Base-by-base conservation (phyloP, 176 grass and related monocot species). In the Eragrostis curvula region DNA sequence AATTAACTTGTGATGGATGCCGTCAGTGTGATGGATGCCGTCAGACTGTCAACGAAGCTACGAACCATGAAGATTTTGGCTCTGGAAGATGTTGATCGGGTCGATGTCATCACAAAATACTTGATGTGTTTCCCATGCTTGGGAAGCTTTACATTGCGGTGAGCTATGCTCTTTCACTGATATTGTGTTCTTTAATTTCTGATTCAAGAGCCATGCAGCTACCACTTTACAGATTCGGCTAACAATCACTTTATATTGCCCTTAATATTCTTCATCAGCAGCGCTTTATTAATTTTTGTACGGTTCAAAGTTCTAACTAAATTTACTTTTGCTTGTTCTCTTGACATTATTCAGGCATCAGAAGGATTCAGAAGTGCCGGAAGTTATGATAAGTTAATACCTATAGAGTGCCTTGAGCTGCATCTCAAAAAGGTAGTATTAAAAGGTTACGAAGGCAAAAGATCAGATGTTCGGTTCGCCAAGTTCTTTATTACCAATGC, bases 401-500 rank as follows among this genome's bases (percentile, higher is more conserved):
- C 55, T 9, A n/a, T 72, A 1, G 8, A 63, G 21, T 82, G 51
- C 15, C 23, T 81, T 12, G 51, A 29, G 15, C 6, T 0, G 20
- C 57, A 51, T 51, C 44, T 83, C 27, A 73, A 46, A 73, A 24
- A 63, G 51, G 69, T 83, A 23, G 44, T 72, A 25, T 10, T 82
- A n/a, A 62, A 82, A 27, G 29, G 69, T 47, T 73, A 82, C 8
- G 9, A 17, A 9, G 80, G 68, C 68, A 39, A 12, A 27, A 23
- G 21, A 18, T 27, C 43, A 23, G 27, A 82, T 82, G 68, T 82
- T 24, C 5, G 36, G 43, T 72, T 82, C 17, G 80, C 80, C 43
- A 82, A 82, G 44, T 82, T 49, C 27, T 72, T 82, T 82, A 42
- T 82, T 61, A 21, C 61, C 41, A 82, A 72, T 71, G 80, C 80